Conservation (phyloP, 1,284 basidiomycete genomes). For the Boletus semigastroideus region DNA sequence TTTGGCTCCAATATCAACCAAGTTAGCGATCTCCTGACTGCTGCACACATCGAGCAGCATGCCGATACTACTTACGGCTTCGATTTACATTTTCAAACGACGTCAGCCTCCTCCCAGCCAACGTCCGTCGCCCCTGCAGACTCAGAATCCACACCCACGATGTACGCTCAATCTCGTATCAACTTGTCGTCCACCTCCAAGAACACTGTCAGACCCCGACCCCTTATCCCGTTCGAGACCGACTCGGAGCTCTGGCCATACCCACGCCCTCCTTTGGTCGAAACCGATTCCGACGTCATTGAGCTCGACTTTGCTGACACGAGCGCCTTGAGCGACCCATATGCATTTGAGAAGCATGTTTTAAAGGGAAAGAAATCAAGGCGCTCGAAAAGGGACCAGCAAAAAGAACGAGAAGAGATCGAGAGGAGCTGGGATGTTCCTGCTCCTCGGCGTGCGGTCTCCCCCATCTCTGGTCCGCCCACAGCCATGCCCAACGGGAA, state of each 20-base stretch:
- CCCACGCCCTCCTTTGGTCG: conserved; percentile 43
- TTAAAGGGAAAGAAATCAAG: conserved; percentile 34
- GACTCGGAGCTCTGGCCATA: conserved; percentile 69
- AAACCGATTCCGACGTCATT: conserved; percentile 52
- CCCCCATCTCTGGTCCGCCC: conserved; percentile 16
- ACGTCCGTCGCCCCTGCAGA: background rate
- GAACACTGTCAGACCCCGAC: conserved; percentile 22
- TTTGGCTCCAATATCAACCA: conserved; percentile 36
- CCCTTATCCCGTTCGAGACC: conserved; percentile 56
- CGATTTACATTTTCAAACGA: conserved; percentile 8
- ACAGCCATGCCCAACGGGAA: conserved; percentile 24
- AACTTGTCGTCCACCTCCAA: conserved; percentile 11
- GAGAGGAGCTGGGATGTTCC: conserved; percentile 62
- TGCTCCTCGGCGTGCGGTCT: conserved; percentile 15
- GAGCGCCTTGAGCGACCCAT: conserved; percentile 62
- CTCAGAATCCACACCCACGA: conserved; percentile 13
- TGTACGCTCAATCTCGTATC: conserved; percentile 15
- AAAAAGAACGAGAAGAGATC: conserved; percentile 52
- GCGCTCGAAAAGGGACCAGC: conserved; percentile 38
- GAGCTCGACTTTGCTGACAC: conserved; percentile 72
- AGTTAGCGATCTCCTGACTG: conserved; percentile 31
- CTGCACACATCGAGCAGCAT: conserved; percentile 26
- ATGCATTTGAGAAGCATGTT: conserved; percentile 41
- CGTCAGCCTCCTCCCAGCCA: background rate
- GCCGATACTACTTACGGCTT: conserved; percentile 4